These are phyloP conservation scores for Cryptococcus floricola DNA, from an alignment of 1,284 basidiomycete species.

Conservation along the genomic window DNA sequence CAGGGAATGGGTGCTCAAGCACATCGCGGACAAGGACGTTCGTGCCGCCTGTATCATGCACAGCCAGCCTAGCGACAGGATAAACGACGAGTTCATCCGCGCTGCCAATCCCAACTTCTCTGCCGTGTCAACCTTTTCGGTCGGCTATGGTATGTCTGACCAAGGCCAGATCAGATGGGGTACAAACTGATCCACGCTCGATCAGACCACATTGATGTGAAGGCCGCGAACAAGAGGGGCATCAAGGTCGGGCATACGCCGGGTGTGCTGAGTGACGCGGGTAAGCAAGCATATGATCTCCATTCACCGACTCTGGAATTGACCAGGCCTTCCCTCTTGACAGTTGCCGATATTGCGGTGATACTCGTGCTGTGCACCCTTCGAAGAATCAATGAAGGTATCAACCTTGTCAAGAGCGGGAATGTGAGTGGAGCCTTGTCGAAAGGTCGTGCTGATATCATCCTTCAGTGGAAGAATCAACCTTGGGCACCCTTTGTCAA, in stretches of 20 bases:
- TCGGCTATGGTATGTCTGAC: slow-evolving; percentile 67
- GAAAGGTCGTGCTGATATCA: background rate
- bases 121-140: slow-evolving; percentile 79
- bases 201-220: slow-evolving; percentile 74
- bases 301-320: background rate
- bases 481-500: slow-evolving; percentile 70
- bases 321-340: background rate
- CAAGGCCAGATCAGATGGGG: background rate
- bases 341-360: slow-evolving; percentile 80
- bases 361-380: slow-evolving; percentile 89
- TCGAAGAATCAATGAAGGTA: slow-evolving; percentile 66
- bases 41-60: slow-evolving; percentile 39
- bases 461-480: slow-evolving; percentile 57
- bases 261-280: slow-evolving; percentile 81
- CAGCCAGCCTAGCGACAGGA: slow-evolving; percentile 47
- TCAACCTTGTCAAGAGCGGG: slow-evolving; percentile 63
- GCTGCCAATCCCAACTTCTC: slow-evolving; percentile 59
- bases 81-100: slow-evolving; percentile 69
- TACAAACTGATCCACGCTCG: background rate
- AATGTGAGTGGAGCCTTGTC: slow-evolving; percentile 51
- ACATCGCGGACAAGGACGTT: slow-evolving; percentile 65
- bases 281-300: slow-evolving; percentile 47
- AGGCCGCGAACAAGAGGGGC: slow-evolving; percentile 60
- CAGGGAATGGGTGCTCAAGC: slow-evolving; percentile 72
- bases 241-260: slow-evolving; percentile 87